Base-by-base conservation (phyloP, 1,284 basidiomycete genomes). In the Trichosporon sp. region DNA sequence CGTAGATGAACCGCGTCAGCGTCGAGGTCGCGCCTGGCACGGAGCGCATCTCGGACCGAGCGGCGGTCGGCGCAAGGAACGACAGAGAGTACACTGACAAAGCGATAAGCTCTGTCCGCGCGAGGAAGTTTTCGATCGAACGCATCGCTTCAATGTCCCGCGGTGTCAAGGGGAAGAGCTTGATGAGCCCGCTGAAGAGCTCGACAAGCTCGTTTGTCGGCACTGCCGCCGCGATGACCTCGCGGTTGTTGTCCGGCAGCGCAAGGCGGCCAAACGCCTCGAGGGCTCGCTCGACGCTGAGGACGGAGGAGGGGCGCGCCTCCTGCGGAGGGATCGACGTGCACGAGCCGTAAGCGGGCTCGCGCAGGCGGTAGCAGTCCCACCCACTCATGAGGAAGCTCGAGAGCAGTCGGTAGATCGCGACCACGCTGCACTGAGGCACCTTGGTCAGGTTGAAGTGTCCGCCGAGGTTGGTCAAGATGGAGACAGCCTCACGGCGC, bases 61-160 rank as follows among this genome's bases (percentile, higher is more conserved):
- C 81, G 38, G 87, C 84, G 1, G 90, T 89, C 0, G 93, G 88
- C 4, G 94, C 89, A 65, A 96, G 86, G 86, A 95, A 98, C 7
- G 91, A 90, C 71, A 98, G 85, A 43, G 91, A 91, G 85, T 97
- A 98, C 51, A 97, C 87, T 16, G 89, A 89, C 86, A 96, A 89
- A 21, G 91, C 87, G 59, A 89, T 85, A 72, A 92, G 90, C 85
- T 96, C 93, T 74, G 91, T 84, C 81, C 93, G 92, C 54, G 90
- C 89, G 61, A 96, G 84, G 88, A 92, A 92, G 21, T 87, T 78
- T 72, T 88, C 86, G 43, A 84, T 81, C 66, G 91, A 89, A 54
- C 76, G 71, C 74, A 91, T 85, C 65, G 86, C 85, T 71, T 84
- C 87, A 78, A 93, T 93, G 81, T 98, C 94, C 40, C 87, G 83